Evolutionary conservation across 1,284 basidiomycete genomes (phyloP).

Genomic region (Irpex lacteus): DNA sequence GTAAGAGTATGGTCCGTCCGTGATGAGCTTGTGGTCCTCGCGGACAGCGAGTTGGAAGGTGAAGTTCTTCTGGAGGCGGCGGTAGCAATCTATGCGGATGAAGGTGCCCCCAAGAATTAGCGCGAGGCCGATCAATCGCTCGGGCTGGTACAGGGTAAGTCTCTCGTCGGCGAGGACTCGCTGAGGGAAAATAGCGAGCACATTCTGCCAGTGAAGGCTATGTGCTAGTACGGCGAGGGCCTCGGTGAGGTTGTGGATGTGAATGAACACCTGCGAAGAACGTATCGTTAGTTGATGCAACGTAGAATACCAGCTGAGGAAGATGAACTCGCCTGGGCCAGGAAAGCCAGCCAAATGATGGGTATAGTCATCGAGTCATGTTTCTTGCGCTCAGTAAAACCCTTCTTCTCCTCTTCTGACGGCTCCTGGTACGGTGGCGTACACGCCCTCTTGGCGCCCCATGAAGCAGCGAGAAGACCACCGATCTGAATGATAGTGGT

Average conservation of each 20-base stretch:
- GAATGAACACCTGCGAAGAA: not conserved
- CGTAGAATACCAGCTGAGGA: not conserved
- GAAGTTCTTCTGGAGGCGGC: slow-evolving; percentile 4
- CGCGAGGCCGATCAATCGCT: not conserved
- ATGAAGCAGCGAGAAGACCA: not conserved
- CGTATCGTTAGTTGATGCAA: not conserved
- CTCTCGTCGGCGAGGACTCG: not conserved
- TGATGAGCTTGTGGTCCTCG: slow-evolving; percentile 6
- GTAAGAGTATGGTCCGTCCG: slow-evolving; percentile 4
- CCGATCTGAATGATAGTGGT: not conserved
- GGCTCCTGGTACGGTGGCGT: not conserved
- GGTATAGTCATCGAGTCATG: not conserved
- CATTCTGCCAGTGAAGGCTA: not conserved
- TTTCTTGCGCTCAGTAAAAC: not conserved
- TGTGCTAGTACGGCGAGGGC: not conserved
- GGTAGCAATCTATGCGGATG: slow-evolving; percentile 1
- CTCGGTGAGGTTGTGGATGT: not conserved
- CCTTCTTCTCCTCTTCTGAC: not conserved
- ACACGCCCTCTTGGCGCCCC: not conserved
- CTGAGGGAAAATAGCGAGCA: not conserved
- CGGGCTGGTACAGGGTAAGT: not conserved
- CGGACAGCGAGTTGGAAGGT: slow-evolving; percentile 4
- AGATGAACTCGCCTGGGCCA: not conserved
- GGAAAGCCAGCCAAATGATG: not conserved
- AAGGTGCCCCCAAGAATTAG: not conserved